Conservation (phyloP, 305 asterid species). For the Fraxinus ornus region DNA sequence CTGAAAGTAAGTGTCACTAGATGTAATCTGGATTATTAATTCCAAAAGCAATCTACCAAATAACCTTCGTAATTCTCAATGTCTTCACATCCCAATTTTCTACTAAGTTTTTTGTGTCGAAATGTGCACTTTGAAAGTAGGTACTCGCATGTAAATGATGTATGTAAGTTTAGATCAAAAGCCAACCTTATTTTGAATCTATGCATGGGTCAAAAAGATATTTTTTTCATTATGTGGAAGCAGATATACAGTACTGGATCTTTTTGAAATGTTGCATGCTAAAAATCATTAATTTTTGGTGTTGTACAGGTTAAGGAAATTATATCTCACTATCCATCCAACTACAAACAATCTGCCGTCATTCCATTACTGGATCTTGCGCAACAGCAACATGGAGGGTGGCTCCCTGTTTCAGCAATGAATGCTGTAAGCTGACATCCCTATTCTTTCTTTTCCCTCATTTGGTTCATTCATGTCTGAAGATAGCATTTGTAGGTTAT, state of each 20-base stretch:
- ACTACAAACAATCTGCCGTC: conserved; percentile 94
- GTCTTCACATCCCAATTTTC: background rate
- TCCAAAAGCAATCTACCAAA: background rate
- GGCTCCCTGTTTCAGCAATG: conserved; percentile 99
- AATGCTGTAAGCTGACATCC: conserved; percentile 62
- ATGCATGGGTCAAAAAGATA: background rate
- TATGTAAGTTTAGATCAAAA: conserved; percentile 4
- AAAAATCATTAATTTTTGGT: conserved; percentile 6
- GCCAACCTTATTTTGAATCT: background rate
- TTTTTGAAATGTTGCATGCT: conserved; percentile 11
- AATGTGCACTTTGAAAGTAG: background rate
- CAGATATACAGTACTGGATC: conserved; percentile 1
- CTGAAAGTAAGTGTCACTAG: background rate
- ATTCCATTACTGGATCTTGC: conserved; percentile 99
- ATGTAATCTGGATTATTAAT: background rate
- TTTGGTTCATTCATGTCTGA: background rate
- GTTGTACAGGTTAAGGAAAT: conserved; percentile 75
- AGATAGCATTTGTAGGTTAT: background rate
- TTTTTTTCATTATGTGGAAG: background rate
- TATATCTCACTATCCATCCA: conserved; percentile 81
- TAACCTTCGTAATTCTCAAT: background rate
- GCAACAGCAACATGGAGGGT: conserved; percentile 96
- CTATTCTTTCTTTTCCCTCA: conserved; percentile 14
- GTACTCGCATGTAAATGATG: background rate
- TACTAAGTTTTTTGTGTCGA: background rate